Evolutionary conservation across 441 rosid genomes (phyloP).

Genomic region (Daphne laureola): DNA sequence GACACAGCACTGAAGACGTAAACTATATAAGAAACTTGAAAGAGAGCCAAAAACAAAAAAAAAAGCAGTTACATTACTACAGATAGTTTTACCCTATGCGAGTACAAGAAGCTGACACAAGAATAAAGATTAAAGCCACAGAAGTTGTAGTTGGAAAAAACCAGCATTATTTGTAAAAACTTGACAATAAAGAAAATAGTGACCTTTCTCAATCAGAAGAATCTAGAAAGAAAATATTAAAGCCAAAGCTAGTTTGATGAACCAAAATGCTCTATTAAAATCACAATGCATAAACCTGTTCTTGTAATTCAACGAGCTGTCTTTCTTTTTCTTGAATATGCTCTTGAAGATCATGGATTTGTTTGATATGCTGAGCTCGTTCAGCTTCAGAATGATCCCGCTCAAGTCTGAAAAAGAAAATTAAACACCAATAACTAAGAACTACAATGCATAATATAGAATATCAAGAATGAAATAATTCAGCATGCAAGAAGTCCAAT

Average conservation of each 20-base stretch:
- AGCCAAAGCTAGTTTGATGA: neutral
- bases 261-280: neutral
- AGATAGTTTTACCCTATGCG: too few relatives aligned
- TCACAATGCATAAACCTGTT: conserved; percentile 49
- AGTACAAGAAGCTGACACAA: too few relatives aligned
- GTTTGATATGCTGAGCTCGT: conserved; percentile 72
- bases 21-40: too few relatives aligned
- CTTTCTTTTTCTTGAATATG: conserved; percentile 90
- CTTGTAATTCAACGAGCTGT: conserved; percentile 77
- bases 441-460: neutral
- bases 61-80: too few relatives aligned
- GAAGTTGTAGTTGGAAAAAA: too few relatives aligned
- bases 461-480: too few relatives aligned
- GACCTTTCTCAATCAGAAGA: neutral
- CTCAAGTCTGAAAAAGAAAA: conserved; percentile 72
- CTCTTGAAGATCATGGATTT: conserved; percentile 80
- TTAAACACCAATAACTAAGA: conserved; percentile 10
- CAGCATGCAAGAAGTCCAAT: too few relatives aligned
- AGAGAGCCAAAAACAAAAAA: too few relatives aligned
- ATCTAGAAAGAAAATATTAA: neutral
- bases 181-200: neutral
- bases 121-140: too few relatives aligned
- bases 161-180: neutral
- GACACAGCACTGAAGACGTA: too few relatives aligned
- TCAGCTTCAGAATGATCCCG: conserved; percentile 98